These are phyloP conservation scores for Mycena haematopus DNA, from an alignment of 768 basidiomycete species.

Conservation along the genomic window DNA sequence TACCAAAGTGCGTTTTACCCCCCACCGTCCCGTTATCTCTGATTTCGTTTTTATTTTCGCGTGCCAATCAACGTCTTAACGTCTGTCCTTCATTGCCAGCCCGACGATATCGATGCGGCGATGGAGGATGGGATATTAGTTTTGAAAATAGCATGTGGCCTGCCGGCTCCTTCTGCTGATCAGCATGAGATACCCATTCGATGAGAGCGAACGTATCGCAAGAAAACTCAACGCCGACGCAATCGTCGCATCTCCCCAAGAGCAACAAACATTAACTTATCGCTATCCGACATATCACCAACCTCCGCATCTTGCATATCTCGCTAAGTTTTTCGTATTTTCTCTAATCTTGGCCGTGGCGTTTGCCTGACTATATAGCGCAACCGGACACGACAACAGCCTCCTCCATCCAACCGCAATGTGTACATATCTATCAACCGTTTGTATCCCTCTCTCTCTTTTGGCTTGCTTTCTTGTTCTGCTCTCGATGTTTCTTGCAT, in stretches of 20 bases:
- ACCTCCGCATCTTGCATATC: background rate
- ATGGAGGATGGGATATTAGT: slow-evolving; percentile 69
- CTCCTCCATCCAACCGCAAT: background rate
- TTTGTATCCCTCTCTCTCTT: background rate
- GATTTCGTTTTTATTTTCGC: slow-evolving; percentile 38
- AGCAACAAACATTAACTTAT: slow-evolving; percentile 6
- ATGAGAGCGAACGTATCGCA: slow-evolving; percentile 39
- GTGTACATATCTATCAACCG: background rate
- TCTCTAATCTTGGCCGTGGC: background rate
- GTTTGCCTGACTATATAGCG: background rate
- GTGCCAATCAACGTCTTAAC: slow-evolving; percentile 19
- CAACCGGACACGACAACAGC: background rate
- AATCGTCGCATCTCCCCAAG: background rate
- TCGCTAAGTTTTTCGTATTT: background rate
- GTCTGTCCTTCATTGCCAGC: slow-evolving; percentile 40
- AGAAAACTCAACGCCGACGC: slow-evolving; percentile 8
- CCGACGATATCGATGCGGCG: slow-evolving; percentile 57
- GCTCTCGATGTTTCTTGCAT: background rate
- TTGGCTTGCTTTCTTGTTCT: background rate
- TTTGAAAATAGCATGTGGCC: slow-evolving; percentile 59
- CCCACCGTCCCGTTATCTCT: slow-evolving; percentile 28
- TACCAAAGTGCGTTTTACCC: slow-evolving; percentile 53
- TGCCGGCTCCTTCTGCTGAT: slow-evolving; percentile 50
- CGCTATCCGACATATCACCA: background rate
- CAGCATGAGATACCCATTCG: slow-evolving; percentile 57